These are phyloP conservation scores for Pichia californica DNA, from an alignment of 805 yeast species.

Conservation along the genomic window DNA sequence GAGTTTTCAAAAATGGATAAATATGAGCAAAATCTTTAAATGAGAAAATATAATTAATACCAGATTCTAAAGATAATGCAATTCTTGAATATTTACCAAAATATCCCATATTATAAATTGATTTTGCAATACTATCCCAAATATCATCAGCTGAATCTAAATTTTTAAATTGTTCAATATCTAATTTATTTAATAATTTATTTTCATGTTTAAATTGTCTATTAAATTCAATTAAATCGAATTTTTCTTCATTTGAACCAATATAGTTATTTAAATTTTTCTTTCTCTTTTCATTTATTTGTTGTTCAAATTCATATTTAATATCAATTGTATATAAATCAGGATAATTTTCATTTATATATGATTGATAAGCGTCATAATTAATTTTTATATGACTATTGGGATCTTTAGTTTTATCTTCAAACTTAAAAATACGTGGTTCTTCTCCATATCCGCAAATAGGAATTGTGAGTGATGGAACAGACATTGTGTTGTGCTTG, in stretches of 20 bases:
- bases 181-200: conserved; percentile 6
- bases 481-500: no score
- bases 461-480: no score
- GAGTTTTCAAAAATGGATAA: conserved; percentile 9
- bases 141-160: conserved; percentile 7
- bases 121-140: conserved; percentile 8
- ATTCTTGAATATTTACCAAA: conserved; percentile 11
- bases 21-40: conserved; percentile 11
- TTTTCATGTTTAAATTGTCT: neutral
- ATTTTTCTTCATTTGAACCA: neutral
- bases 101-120: conserved; percentile 8
- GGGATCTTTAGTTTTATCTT: neutral
- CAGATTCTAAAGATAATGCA: conserved; percentile 8
- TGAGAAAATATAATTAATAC: conserved; percentile 5
- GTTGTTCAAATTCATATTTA: no score
- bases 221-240: neutral
- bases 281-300: no score
- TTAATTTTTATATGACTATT: neutral
- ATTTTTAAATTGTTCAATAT: conserved; percentile 3
- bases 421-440: neutral
- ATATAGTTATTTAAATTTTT: no score
- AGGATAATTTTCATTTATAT: conserved; percentile 3
- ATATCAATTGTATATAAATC: no score
- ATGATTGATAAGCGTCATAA: neutral
- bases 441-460: no score